Evolutionary conservation across 2,329 filamentous ascomycete genomes (phyloP), one percentile per base, ranked within the genome.

Genomic region (Aspergillus viridinutans): DNA sequence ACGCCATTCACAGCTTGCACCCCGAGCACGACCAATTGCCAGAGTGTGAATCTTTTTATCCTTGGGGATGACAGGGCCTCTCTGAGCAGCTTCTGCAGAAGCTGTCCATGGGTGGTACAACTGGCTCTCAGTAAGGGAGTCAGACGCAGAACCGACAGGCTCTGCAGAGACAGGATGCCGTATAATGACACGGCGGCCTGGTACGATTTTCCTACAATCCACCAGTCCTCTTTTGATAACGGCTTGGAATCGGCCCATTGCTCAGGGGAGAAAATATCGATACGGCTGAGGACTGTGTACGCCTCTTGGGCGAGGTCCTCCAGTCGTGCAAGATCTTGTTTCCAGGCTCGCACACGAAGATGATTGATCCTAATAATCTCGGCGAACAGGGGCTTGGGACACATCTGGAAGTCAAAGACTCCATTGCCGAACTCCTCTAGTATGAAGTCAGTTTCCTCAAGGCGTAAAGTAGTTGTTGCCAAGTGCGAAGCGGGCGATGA

Each of bases 21-120:
- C 6, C 73, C 74, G 14, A 75, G 69, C 8, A 77, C 64, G 0
- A 74, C 61, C 10, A 76, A 58, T 5, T 73, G 71, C 74, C 74
- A 77, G 7, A 73, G 58, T 38, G 72, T 58, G 20, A 66, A 70
- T 35, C 61, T 56, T 42, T 66, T 68, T 20, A 66, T 56, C 7
- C 38, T 7, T 25, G 52, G 51, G 21, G 55, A 57, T 21, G 38
- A 2, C 43, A 69, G 28, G 0, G 61, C 67, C 14, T 64, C 35
- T 0, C 48, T 45, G 3, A 74, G 62, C 3, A 66, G 50, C 1
- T 2, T 17, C 29, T 55, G 50, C 21, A 61, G n/a, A 23, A 25
- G 12, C 17, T 50, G 23, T 14, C 35, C 45, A 4, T 54, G 32
- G 3, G n/a, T 14, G 28, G 10, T 35, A 26, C 55, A 35, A 25